Evolutionary conservation across 768 basidiomycete species (phyloP).

Genomic region (Lepiota brunneoincarnata): DNA sequence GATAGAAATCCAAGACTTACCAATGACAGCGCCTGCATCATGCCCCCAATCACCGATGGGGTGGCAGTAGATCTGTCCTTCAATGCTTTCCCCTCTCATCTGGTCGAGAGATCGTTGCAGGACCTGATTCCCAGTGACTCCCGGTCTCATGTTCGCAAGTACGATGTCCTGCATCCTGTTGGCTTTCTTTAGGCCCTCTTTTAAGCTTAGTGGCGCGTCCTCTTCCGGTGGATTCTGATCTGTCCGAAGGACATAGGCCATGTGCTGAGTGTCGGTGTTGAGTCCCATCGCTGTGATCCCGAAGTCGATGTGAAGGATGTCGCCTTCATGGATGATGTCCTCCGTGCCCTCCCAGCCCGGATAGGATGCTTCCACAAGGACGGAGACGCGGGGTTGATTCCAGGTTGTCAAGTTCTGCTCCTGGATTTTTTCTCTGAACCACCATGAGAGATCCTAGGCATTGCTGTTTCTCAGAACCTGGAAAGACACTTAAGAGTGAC

Average conservation of each 20-base stretch:
- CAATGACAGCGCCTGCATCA: slow-evolving; percentile 48
- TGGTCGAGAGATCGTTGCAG: slow-evolving; percentile 36
- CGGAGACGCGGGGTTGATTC: slow-evolving; percentile 52
- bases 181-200: slow-evolving; percentile 40
- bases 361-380: slow-evolving; percentile 36
- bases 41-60: slow-evolving; percentile 59
- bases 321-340: slow-evolving; percentile 41
- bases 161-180: slow-evolving; percentile 54
- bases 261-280: slow-evolving; percentile 56
- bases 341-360: slow-evolving; percentile 41
- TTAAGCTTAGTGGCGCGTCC: slow-evolving; percentile 39
- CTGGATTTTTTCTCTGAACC: slow-evolving; percentile 52
- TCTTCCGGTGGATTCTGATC: slow-evolving; percentile 30
- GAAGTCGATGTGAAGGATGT: slow-evolving; percentile 54
- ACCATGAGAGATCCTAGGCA: slow-evolving; percentile 48
- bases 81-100: slow-evolving; percentile 43
- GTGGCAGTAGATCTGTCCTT: slow-evolving; percentile 50
- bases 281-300: slow-evolving; percentile 52
- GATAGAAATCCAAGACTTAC: slow-evolving; percentile 9
- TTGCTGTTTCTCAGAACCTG: not conserved
- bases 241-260: slow-evolving; percentile 50
- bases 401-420: slow-evolving; percentile 44
- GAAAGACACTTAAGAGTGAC: not conserved
- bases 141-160: slow-evolving; percentile 39
- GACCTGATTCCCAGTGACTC: slow-evolving; percentile 46